phyloP scores from a whole-genome alignment of 352 stramenopile genomes.

The Phytophthora pisi region DNA sequence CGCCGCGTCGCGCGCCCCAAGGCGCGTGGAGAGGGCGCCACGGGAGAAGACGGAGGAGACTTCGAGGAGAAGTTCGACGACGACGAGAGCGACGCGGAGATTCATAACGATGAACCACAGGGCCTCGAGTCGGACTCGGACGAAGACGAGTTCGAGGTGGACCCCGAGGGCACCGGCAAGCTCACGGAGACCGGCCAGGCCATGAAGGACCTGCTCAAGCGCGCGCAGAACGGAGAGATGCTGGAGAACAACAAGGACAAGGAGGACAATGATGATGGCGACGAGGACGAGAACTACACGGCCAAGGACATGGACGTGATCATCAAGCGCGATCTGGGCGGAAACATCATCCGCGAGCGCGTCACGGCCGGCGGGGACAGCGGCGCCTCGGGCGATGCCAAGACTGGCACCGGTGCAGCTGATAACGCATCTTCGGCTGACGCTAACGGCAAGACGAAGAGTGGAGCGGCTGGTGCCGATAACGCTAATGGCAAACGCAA shows the following conservation, averaged over 20 bases:
- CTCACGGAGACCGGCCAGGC: slow-evolving; percentile 82
- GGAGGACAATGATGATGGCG: slow-evolving; percentile 64
- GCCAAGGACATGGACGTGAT: slow-evolving; percentile 81
- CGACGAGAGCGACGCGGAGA: slow-evolving; percentile 86
- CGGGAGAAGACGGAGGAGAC: slow-evolving; percentile 82
- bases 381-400: slow-evolving; percentile 30
- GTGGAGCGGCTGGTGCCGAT: slow-evolving; percentile 17
- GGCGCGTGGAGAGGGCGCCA: slow-evolving; percentile 57
- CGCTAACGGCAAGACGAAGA: slow-evolving; percentile 32
- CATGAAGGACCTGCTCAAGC: slow-evolving; percentile 86
- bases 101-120: slow-evolving; percentile 72
- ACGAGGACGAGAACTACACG: slow-evolving; percentile 72
- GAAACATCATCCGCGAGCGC: slow-evolving; percentile 80
- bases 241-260: slow-evolving; percentile 59
- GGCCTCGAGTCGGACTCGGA: slow-evolving; percentile 77
- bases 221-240: slow-evolving; percentile 79
- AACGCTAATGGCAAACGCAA: slow-evolving; percentile 57
- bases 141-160: slow-evolving; percentile 78
- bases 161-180: slow-evolving; percentile 71
- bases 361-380: slow-evolving; percentile 21
- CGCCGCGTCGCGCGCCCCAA: slow-evolving; percentile 61
- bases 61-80: slow-evolving; percentile 91
- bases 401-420: slow-evolving; percentile 26
- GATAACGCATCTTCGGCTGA: slow-evolving; percentile 34
- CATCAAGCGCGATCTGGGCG: slow-evolving; percentile 76